Evolutionary conservation across 148 eudicot genomes (phyloP).

Genomic region (Bassia scoparia): DNA sequence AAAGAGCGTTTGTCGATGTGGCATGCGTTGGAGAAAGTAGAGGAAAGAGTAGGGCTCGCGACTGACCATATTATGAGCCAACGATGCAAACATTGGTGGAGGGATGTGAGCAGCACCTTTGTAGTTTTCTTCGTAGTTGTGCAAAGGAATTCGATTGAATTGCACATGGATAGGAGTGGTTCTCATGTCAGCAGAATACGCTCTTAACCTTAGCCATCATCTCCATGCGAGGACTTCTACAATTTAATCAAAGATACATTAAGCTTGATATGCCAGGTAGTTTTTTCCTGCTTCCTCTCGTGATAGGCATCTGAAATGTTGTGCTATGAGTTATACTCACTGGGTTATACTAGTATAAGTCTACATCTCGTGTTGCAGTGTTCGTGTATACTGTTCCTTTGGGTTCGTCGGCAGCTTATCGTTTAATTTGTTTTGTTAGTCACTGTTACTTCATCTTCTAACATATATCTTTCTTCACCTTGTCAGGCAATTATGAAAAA

Average conservation of each 20-base stretch:
- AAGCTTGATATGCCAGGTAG: constrained; percentile 69
- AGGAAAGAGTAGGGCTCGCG: constrained; percentile 82
- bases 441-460: not conserved
- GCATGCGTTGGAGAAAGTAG: constrained; percentile 87
- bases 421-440: not conserved
- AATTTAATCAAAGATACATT: constrained; percentile 60
- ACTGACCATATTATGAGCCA: constrained; percentile 80
- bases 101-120: constrained; percentile 75
- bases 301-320: not conserved
- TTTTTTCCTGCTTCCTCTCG: not conserved
- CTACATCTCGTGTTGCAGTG: too few relatives aligned
- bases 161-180: constrained; percentile 72
- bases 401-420: too few relatives aligned
- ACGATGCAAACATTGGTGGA: constrained; percentile 73
- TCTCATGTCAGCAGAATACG: constrained; percentile 98
- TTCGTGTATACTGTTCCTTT: too few relatives aligned
- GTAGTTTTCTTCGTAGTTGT: constrained; percentile 68
- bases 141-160: constrained; percentile 59
- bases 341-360: too few relatives aligned
- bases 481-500: constrained; percentile 60
- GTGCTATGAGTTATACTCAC: not conserved
- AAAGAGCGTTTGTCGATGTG: constrained; percentile 68
- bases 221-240: constrained; percentile 47
- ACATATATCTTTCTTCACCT: not conserved
- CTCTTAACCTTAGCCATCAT: constrained; percentile 69